Conservation (phyloP, 2,329 filamentous ascomycete species). For the Lithohypha guttulata region DNA sequence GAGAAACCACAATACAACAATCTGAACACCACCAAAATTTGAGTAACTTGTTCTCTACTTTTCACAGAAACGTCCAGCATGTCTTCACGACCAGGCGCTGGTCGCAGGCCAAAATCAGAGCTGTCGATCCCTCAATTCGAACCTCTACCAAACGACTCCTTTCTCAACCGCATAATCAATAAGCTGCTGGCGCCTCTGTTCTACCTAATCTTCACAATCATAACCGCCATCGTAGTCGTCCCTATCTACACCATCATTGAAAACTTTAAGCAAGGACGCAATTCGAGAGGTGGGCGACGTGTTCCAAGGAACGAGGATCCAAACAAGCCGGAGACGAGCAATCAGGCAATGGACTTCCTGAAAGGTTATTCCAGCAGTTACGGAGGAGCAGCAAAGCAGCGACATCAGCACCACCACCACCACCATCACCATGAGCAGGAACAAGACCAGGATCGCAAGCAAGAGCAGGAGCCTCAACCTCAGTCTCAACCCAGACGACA, state of each 20-base stretch:
- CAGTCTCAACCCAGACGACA: too few relatives aligned
- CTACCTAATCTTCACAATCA: constrained; percentile 15
- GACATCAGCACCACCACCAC: too few relatives aligned
- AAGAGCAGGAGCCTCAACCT: too few relatives aligned
- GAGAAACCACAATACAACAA: too few relatives aligned
- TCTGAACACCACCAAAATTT: not conserved
- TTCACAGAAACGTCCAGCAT: not conserved
- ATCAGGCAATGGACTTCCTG: constrained; percentile 6
- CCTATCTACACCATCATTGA: constrained; percentile 15
- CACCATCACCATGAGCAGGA: too few relatives aligned
- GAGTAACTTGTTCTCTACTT: not conserved
- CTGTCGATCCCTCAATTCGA: constrained; percentile 14
- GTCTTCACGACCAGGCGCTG: not conserved
- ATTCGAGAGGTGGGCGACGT: constrained; percentile 2
- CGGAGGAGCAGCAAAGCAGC: too few relatives aligned
- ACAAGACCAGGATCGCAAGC: too few relatives aligned
- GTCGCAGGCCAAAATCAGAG: not conserved
- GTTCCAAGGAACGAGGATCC: not conserved
- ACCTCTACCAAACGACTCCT: constrained; percentile 11
- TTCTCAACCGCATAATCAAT: constrained; percentile 15
- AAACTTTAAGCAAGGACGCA: constrained; percentile 13
- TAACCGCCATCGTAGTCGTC: constrained; percentile 13
- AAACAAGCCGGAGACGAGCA: not conserved
- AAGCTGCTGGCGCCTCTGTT: constrained; percentile 13
- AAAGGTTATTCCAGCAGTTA: constrained; percentile 3